Base-by-base conservation (phyloP, 768 basidiomycete genomes). In the Termitomyces sp. region DNA sequence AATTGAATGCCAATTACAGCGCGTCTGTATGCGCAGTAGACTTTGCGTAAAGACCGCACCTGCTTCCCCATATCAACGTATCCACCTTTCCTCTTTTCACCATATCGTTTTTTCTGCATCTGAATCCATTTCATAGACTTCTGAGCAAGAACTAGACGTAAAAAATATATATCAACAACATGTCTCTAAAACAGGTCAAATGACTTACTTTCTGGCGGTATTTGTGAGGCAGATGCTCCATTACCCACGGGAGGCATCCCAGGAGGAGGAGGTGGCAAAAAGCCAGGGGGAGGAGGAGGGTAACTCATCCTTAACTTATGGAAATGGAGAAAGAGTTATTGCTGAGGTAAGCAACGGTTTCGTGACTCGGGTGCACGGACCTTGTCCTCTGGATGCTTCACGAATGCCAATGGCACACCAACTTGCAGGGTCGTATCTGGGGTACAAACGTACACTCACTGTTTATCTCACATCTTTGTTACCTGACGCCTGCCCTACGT, bases 101-200 rank as follows among this genome's bases (percentile, higher is more conserved):
- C 93, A 61, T 93, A 97, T 58, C 94, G 81, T 73, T 88, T 94
- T 74, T 79, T 86, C 76, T 96, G 94, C 86, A 94, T 89, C 65
- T 91, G 88, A 54, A 90, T 76, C 94, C 94, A 98, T 79, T 98
- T 98, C 76, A 93, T 87, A 37, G 91, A 87, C 77, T 98, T 99
- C 72, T 90, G 86, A 35, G 86, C 84, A 64, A 98, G 80, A 59
- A 88, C 84, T 78, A 37, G 16, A 56, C 23, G 27, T 43, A n/a
- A 49, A 57, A 58, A 59, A 52, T 46, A 55, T 46, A 55, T 56
- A 27, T 55, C 23, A 43, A 63, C 46, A 61, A 63, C 16, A 34
- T 43, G 64, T 60, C 61, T 56, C 47, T 52, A 57, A 56, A 42
- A 21, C n/a, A 21, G 28, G 30, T 59, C 59, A 60, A 59, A 52